Conservation (phyloP, 2,329 filamentous ascomycete species). For the Colletotrichum salicis region DNA sequence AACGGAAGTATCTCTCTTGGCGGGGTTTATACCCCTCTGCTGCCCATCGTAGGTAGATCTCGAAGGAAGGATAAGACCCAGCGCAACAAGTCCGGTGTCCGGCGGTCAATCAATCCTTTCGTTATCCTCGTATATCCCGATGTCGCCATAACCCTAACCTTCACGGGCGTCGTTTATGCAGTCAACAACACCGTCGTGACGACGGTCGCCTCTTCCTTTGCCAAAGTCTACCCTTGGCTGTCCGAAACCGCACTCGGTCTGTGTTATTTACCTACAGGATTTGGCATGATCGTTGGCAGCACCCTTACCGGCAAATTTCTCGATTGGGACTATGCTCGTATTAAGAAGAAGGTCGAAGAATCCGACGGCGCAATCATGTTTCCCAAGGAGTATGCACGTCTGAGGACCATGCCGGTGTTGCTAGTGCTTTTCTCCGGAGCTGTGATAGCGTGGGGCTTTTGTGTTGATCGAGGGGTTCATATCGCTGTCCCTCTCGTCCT, state of each 20-base stretch:
- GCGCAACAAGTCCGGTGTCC: not conserved
- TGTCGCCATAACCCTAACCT: constrained; percentile 43
- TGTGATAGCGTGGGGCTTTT: constrained; percentile 44
- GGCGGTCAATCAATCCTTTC: constrained; percentile 42
- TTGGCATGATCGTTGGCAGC: constrained; percentile 44
- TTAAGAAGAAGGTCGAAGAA: constrained; percentile 34
- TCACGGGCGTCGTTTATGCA: constrained; percentile 47
- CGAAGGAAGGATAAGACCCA: constrained; percentile 19
- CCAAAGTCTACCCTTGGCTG: constrained; percentile 37
- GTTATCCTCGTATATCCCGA: constrained; percentile 45
- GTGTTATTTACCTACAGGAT: constrained; percentile 45
- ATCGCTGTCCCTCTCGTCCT: constrained; percentile 41
- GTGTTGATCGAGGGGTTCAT: constrained; percentile 38
- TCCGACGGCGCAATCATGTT: constrained; percentile 30
- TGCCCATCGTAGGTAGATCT: constrained; percentile 36
- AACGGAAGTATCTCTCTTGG: constrained; percentile 40
- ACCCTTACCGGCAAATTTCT: constrained; percentile 43
- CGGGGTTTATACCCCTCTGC: constrained; percentile 36
- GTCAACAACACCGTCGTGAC: constrained; percentile 49
- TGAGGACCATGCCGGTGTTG: constrained; percentile 41
- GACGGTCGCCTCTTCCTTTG: constrained; percentile 47
- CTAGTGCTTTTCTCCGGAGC: constrained; percentile 39
- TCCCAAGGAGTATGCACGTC: constrained; percentile 42
- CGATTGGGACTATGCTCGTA: constrained; percentile 43
- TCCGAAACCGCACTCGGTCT: constrained; percentile 46